These are phyloP conservation scores for Pulveroboletus sp. DNA, from an alignment of 768 basidiomycete genomes.

Conservation along the genomic window DNA sequence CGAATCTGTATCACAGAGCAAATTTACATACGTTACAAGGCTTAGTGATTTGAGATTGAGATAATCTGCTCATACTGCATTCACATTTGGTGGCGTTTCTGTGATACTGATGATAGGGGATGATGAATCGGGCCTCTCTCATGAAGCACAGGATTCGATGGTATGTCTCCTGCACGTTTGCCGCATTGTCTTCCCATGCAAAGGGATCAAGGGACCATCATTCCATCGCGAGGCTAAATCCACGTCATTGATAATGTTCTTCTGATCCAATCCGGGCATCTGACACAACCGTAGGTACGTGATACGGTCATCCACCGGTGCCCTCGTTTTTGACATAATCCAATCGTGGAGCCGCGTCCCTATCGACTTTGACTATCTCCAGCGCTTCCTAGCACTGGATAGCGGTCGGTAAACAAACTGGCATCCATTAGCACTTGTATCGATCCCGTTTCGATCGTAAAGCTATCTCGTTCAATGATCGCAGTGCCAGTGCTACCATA, in stretches of 20 bases:
- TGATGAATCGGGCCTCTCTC: not conserved
- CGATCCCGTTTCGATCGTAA: slow-evolving; percentile 6
- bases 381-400: not conserved
- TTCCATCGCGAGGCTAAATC: slow-evolving; percentile 14
- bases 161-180: slow-evolving; percentile 15
- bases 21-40: slow-evolving; percentile 12
- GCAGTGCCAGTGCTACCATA: slow-evolving; percentile 2
- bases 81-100: slow-evolving; percentile 9
- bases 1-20: not conserved
- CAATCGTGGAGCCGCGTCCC: not conserved
- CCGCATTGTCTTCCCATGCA: slow-evolving; percentile 21
- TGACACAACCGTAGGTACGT: not conserved
- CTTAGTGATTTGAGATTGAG: slow-evolving; percentile 9
- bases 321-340: not conserved
- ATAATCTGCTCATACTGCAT: slow-evolving; percentile 1
- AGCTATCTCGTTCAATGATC: slow-evolving; percentile 7
- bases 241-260: slow-evolving; percentile 16
- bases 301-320: not conserved
- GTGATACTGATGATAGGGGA: slow-evolving; percentile 9
- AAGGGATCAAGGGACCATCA: slow-evolving; percentile 14
- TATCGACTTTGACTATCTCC: not conserved
- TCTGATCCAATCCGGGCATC: not conserved
- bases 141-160: slow-evolving; percentile 20
- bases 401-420: not conserved
- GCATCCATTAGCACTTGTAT: not conserved